Percentiles rank a stretch among this genome's conserved stretches.
Evolutionary conservation across 1,284 basidiomycete species (phyloP).

Genomic region (Neonothopanus nambi): DNA sequence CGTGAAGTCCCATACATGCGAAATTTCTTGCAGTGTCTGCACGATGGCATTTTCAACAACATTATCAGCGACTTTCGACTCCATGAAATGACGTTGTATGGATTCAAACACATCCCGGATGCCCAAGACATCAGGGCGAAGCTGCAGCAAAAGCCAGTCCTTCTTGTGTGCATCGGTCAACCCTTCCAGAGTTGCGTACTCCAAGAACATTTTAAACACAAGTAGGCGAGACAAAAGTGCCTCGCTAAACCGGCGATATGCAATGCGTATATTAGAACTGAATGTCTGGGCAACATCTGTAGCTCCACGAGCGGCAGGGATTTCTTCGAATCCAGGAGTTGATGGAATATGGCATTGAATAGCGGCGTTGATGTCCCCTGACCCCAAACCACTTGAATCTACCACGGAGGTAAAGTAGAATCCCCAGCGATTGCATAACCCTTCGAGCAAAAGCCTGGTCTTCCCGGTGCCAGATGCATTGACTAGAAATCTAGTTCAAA

Average conservation of each 20-base stretch:
- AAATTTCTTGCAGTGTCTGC: neutral
- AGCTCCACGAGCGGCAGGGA: neutral
- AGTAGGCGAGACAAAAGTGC: neutral
- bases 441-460: conserved; percentile 3
- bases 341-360: neutral
- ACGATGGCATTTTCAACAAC: too few relatives aligned
- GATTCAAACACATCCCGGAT: too few relatives aligned
- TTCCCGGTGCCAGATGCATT: conserved; percentile 7
- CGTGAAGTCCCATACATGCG: too few relatives aligned
- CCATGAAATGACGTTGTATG: neutral
- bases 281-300: neutral
- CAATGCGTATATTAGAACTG: too few relatives aligned
- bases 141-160: too few relatives aligned
- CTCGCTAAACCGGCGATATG: neutral
- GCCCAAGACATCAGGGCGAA: neutral
- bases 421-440: conserved; percentile 4
- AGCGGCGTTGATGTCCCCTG: neutral
- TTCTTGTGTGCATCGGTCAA: neutral
- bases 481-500: conserved; percentile 8
- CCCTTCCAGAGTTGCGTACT: neutral
- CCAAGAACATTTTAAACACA: neutral
- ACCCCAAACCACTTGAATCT: neutral
- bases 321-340: neutral
- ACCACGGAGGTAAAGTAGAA: conserved; percentile 2
- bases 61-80: neutral